These are phyloP conservation scores for Hevea brasiliensis DNA, from an alignment of 345 rosid genomes.

Conservation along the genomic window DNA sequence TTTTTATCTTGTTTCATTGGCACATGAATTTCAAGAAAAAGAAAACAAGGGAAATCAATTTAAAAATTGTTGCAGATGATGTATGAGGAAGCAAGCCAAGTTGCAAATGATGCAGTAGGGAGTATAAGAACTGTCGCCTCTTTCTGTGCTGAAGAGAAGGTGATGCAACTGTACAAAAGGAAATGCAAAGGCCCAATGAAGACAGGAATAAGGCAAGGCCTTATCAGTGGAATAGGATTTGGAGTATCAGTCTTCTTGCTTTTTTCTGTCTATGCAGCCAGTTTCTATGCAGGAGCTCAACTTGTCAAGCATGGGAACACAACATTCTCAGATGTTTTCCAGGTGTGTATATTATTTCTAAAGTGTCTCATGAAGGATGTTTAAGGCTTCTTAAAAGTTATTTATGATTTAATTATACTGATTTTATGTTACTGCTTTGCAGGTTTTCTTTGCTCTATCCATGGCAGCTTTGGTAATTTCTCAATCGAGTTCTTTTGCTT, in stretches of 20 bases:
- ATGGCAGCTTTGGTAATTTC: conserved; percentile 42
- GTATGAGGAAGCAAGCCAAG: conserved; percentile 93
- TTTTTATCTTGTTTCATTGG: background rate
- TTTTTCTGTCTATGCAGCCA: conserved; percentile 53
- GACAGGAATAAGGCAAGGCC: conserved; percentile 67
- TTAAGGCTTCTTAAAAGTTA: no score
- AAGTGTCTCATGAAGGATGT: background rate
- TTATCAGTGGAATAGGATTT: conserved; percentile 65
- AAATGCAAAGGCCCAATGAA: conserved; percentile 85
- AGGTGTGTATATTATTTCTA: conserved; percentile 31
- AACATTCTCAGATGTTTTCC: conserved; percentile 63
- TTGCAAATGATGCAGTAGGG: no score
- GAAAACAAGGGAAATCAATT: background rate
- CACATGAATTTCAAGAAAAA: background rate
- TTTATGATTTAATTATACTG: background rate
- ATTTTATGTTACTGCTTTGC: background rate
- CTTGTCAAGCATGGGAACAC: conserved; percentile 54
- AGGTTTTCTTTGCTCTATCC: conserved; percentile 35
- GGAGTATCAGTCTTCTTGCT: conserved; percentile 64
- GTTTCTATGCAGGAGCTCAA: no score
- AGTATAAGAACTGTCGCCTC: no score
- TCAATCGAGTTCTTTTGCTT: conserved; percentile 65
- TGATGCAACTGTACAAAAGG: conserved; percentile 64
- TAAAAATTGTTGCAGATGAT: conserved; percentile 56
- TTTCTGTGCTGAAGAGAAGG: conserved; percentile 82